phyloP scores from a whole-genome alignment of 257 asterid genomes.

The Fraxinus pennsylvanica region DNA sequence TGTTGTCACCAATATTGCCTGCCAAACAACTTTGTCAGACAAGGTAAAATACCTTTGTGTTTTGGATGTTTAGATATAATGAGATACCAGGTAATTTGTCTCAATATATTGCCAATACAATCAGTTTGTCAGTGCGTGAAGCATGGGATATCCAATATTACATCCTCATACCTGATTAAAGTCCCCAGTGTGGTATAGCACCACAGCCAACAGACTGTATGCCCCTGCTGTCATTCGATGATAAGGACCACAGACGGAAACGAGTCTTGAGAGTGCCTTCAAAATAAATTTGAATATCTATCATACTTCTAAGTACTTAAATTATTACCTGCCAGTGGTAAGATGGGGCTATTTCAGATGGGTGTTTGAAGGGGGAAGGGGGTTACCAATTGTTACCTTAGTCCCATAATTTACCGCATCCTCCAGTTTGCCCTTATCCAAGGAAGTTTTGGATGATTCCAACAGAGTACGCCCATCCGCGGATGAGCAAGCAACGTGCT shows the following conservation, averaged over 20 bases:
- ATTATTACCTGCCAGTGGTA: not conserved
- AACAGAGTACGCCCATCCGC: constrained; percentile 79
- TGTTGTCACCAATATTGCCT: not conserved
- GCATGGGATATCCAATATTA: constrained; percentile 8
- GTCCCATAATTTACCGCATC: constrained; percentile 81
- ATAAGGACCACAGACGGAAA: constrained; percentile 84
- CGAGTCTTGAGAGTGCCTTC: constrained; percentile 73
- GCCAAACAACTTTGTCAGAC: constrained; percentile 6
- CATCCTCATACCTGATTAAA: constrained; percentile 66
- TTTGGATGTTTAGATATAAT: constrained; percentile 3
- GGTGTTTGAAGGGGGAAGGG: not conserved
- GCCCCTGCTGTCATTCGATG: constrained; percentile 91
- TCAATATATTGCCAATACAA: not conserved
- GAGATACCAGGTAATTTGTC: not conserved
- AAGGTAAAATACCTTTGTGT: not conserved
- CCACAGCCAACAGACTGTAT: constrained; percentile 81
- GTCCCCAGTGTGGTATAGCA: constrained; percentile 83
- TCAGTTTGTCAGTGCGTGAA: constrained; percentile 6
- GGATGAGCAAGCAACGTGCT: constrained; percentile 84
- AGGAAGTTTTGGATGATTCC: constrained; percentile 77
- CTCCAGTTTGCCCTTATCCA: constrained; percentile 84
- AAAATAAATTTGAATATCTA: constrained; percentile 29
- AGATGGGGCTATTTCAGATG: not conserved
- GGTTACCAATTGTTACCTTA: constrained; percentile 44
- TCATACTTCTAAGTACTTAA: constrained; percentile 18